Base-by-base conservation (phyloP, 148 eudicot genomes). In the Selenicereus undatus region DNA sequence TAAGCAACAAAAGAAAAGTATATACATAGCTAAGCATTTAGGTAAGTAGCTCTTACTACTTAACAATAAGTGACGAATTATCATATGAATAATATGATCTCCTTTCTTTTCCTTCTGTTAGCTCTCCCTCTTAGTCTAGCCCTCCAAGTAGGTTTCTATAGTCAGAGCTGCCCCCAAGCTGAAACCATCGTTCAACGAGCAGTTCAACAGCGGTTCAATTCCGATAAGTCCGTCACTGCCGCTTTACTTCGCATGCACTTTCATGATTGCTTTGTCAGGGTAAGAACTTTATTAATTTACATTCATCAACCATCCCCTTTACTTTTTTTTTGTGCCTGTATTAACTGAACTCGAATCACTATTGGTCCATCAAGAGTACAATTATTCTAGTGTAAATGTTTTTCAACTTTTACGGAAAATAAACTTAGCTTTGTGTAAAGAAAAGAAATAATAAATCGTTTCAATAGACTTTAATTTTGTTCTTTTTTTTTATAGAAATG, bases 191-290 rank as follows among this genome's bases (percentile, higher is more conserved):
- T 82, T 9, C 48, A n/a, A 10, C 48, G 78, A 45, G 36, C 60
- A 5, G 58, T 82, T 22, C 77, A 77, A 72, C 14, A 71, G 35
- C 71, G 65, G 5, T 77, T 82, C 69, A 18, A 12, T 0, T 5
- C 35, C 1, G 77, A 58, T 50, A 36, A 18, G 8, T 12, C 81
- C 54, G 32, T 82, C 16, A 56, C 84, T 1, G 73, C 81, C 0
- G 81, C 84, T 13, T 58, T 82, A 17, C 84, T 77, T 58, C 73
- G 84, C 20, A 58, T 82, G 84, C 84, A 82, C 22, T 82, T 82
- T 52, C 84, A 82, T 43, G 84, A 82, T 60, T 82, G 84, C 27
- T 77, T 77, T 17, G 84, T 82, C 21, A 54, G 77, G 76, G 84
- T 82, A 82, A 76, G n/a, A 39, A 10, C 22, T 8, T 1, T 7